phyloP scores from a whole-genome alignment of 176 grass and related monocot species.

The Triticum turgidum region DNA sequence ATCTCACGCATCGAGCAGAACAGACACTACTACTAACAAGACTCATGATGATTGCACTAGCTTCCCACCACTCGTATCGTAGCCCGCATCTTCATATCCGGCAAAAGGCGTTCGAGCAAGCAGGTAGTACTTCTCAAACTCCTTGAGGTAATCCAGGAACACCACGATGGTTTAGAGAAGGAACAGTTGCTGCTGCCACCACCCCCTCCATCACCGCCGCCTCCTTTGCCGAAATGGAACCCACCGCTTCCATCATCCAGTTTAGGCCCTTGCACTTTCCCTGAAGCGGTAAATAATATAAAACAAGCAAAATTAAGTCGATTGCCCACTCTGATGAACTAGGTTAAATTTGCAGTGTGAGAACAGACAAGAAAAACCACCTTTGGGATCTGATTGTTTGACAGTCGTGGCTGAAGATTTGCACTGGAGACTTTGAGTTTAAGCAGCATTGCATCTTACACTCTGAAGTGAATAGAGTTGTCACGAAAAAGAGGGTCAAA shows the following conservation, averaged over 20 bases:
- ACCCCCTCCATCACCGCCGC: slow-evolving; percentile 21
- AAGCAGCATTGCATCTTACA: no score
- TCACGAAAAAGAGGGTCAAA: no score
- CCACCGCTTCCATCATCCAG: slow-evolving; percentile 47
- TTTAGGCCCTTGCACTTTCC: slow-evolving; percentile 41
- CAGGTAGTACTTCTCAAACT: slow-evolving; percentile 36
- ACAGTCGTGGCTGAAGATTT: no score
- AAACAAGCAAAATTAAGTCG: neutral
- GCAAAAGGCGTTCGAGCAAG: slow-evolving; percentile 24
- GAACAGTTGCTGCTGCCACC: slow-evolving; percentile 37
- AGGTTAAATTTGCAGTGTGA: no score
- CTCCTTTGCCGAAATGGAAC: slow-evolving; percentile 48
- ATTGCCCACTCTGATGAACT: neutral
- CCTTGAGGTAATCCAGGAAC: slow-evolving; percentile 6
- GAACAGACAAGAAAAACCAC: no score
- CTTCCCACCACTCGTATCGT: neutral
- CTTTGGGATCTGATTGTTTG: no score
- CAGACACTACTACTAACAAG: neutral
- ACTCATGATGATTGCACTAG: neutral
- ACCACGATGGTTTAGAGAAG: slow-evolving; percentile 30
- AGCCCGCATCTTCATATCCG: neutral
- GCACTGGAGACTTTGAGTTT: no score
- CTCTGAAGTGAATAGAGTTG: no score
- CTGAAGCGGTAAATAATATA: neutral
- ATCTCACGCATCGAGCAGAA: no score